These are phyloP conservation scores for Clausena lansium DNA, from an alignment of 345 rosid genomes.

Conservation along the genomic window DNA sequence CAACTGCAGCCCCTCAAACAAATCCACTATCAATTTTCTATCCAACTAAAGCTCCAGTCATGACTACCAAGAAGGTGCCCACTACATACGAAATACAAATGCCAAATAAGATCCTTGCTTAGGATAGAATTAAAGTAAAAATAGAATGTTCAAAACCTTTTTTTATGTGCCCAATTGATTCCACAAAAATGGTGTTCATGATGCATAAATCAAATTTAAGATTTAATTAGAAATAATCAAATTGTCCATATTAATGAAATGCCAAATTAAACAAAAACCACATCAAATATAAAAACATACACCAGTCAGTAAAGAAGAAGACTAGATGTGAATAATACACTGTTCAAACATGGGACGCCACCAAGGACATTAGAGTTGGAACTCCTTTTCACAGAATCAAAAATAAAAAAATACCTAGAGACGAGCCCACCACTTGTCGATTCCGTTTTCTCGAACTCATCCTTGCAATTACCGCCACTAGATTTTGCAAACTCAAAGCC, in stretches of 20 bases:
- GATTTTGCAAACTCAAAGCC: slow-evolving; percentile 55
- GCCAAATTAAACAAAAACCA: no score
- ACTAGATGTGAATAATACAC: slow-evolving; percentile 29
- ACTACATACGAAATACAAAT: slow-evolving; percentile 41
- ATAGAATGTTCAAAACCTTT: no score
- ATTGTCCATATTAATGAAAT: no score
- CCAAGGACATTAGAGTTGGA: slow-evolving; percentile 18
- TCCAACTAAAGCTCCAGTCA: slow-evolving; percentile 97
- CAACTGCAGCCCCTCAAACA: slow-evolving; percentile 87
- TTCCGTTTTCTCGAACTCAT: slow-evolving; percentile 43
- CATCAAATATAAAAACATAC: no score
- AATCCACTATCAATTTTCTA: slow-evolving; percentile 98
- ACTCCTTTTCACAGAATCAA: slow-evolving; percentile 35
- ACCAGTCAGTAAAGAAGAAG: not conserved
- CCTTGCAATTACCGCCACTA: slow-evolving; percentile 48
- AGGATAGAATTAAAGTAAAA: no score
- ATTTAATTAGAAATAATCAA: no score
- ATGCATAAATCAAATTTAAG: not conserved
- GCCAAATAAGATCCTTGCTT: not conserved
- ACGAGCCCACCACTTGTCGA: slow-evolving; percentile 33
- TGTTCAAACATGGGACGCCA: slow-evolving; percentile 41
- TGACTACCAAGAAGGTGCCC: slow-evolving; percentile 88
- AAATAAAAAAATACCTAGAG: slow-evolving; percentile 37
- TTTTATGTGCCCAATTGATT: no score
- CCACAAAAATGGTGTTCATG: no score